Evolutionary conservation across 257 asterid species (phyloP).

Genomic region (Knoxia roxburghii): DNA sequence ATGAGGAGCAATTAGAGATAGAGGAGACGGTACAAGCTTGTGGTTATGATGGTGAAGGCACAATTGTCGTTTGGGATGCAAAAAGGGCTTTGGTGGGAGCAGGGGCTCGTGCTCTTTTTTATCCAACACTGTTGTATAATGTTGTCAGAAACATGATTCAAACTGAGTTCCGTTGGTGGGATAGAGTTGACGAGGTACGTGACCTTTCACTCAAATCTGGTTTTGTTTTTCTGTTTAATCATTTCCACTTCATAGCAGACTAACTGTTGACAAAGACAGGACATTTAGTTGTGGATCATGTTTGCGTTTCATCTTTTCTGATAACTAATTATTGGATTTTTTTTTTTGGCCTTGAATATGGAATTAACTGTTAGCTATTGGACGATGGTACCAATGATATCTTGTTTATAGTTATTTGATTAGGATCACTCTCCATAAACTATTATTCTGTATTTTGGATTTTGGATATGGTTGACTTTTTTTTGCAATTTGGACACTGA

Average conservation of each 20-base stretch:
- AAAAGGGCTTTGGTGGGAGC: constrained; percentile 85
- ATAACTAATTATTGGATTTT: too few relatives aligned
- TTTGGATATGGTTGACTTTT: constrained; percentile 5
- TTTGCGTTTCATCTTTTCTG: not conserved
- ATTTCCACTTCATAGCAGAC: not conserved
- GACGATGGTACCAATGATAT: not conserved
- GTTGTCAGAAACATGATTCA: constrained; percentile 82
- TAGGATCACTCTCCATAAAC: not conserved
- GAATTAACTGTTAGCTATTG: not conserved
- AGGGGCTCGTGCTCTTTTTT: constrained; percentile 93
- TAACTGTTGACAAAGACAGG: not conserved
- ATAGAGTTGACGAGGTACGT: constrained; percentile 78
- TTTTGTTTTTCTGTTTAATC: not conserved
- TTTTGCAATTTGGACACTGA: not conserved
- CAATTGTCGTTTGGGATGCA: constrained; percentile 50
- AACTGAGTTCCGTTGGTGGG: constrained; percentile 97
- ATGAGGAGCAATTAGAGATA: constrained; percentile 52
- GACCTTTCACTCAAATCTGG: not conserved
- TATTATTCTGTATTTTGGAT: constrained; percentile 3
- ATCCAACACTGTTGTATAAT: constrained; percentile 86
- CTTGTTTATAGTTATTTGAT: not conserved
- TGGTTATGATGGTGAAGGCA: constrained; percentile 34
- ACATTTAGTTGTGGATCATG: not conserved
- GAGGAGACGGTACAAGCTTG: constrained; percentile 32
- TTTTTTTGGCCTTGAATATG: too few relatives aligned